phyloP scores from a whole-genome alignment of 257 asterid species.

The Linderniella brevidens region DNA sequence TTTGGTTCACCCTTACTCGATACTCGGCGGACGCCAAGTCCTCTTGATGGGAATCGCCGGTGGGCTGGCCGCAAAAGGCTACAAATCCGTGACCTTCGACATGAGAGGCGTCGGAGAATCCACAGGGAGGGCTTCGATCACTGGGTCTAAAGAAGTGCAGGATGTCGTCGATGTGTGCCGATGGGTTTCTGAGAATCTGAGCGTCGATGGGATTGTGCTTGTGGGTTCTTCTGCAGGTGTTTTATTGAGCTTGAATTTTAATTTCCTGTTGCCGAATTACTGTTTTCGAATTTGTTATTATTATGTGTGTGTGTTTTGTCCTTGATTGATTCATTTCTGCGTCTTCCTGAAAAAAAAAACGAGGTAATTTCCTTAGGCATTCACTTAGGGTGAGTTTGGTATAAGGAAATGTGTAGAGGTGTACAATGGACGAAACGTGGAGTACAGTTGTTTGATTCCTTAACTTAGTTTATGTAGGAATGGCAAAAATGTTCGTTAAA shows the following conservation, averaged over 20 bases:
- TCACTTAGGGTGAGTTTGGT: no score
- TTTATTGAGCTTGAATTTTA: not conserved
- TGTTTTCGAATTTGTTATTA: no score
- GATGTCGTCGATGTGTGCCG: constrained; percentile 37
- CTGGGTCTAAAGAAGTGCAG: constrained; percentile 25
- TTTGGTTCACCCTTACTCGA: constrained; percentile 43
- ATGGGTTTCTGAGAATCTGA: constrained; percentile 23
- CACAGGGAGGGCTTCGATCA: constrained; percentile 26
- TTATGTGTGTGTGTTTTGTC: no score
- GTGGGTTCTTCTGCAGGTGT: constrained; percentile 54
- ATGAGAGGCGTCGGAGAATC: constrained; percentile 47
- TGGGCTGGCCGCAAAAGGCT: constrained; percentile 30
- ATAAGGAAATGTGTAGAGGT: no score
- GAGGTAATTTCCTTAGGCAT: no score
- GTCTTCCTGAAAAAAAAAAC: no score
- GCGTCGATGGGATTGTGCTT: constrained; percentile 16
- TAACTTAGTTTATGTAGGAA: no score
- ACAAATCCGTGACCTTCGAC: constrained; percentile 36
- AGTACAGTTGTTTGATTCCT: no score
- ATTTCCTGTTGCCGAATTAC: no score
- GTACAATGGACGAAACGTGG: no score
- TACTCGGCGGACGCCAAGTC: constrained; percentile 33
- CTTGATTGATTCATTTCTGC: no score
- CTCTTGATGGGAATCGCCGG: constrained; percentile 26
- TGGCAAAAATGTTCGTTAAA: no score